Percentiles rank a stretch among this genome's conserved stretches.
phyloP scores from a whole-genome alignment of 139 green algal species.

The Zygnema circumcarinatum region DNA sequence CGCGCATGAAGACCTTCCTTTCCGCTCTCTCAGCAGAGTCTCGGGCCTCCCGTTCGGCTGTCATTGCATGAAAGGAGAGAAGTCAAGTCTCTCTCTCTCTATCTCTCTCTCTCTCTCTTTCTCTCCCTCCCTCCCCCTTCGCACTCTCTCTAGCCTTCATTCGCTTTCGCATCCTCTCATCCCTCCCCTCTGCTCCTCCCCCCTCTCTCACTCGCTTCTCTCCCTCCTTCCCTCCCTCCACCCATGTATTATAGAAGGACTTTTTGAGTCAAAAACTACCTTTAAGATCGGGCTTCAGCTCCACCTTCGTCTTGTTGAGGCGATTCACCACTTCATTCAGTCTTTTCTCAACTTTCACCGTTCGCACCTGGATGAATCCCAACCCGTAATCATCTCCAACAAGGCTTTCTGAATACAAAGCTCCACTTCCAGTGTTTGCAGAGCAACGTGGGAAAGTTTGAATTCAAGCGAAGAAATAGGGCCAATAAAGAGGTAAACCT shows the following conservation, averaged over 20 bases:
- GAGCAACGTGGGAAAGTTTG: no score
- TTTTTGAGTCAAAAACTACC: slow-evolving; percentile 31
- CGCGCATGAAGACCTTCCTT: neutral
- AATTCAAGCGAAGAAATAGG: no score
- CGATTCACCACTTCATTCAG: slow-evolving; percentile 93
- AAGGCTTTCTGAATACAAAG: neutral
- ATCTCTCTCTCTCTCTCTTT: slow-evolving; percentile 24
- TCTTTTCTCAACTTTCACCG: slow-evolving; percentile 73
- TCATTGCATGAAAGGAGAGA: no score
- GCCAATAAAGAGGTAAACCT: no score
- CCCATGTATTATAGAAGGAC: neutral
- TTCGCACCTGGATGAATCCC: slow-evolving; percentile 53
- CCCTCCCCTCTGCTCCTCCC: slow-evolving; percentile 2
- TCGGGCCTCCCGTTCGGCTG: neutral
- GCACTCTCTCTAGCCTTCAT: neutral
- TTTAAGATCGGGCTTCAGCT: slow-evolving; percentile 82
- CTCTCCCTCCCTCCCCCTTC: neutral
- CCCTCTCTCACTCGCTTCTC: neutral
- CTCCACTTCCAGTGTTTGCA: no score
- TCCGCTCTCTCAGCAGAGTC: neutral
- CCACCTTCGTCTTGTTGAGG: slow-evolving; percentile 87
- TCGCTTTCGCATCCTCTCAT: slow-evolving; percentile 1
- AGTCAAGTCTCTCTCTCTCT: neutral
- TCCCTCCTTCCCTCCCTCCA: neutral
- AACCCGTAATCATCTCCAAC: neutral